These are phyloP conservation scores for Neurospora sp. DNA, from an alignment of 495 filamentous ascomycete genomes.

Conservation along the genomic window DNA sequence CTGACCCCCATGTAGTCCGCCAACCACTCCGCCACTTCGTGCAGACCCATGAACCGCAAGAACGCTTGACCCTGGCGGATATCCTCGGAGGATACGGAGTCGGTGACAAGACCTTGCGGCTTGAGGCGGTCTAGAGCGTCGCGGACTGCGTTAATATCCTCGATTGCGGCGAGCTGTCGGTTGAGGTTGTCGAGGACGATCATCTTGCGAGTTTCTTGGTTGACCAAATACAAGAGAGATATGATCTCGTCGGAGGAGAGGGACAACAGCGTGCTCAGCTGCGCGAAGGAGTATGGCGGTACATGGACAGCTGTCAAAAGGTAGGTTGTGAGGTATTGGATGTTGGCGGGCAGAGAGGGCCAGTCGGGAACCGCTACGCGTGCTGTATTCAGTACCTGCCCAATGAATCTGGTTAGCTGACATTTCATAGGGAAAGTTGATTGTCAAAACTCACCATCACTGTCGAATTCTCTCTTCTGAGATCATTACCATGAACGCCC, in stretches of 20 bases:
- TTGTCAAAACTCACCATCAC: neutral
- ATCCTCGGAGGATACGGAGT: conserved; percentile 1
- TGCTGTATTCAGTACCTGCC: neutral
- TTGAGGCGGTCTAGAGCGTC: neutral
- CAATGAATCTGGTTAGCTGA: neutral
- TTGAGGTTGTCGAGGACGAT: neutral
- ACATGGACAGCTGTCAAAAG: conserved; percentile 3
- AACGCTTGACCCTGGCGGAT: conserved; percentile 6
- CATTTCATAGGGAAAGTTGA: neutral
- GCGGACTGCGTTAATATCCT: neutral
- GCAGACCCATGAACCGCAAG: conserved; percentile 5
- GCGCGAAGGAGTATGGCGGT: conserved; percentile 3
- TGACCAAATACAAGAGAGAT: neutral
- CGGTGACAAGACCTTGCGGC: conserved; percentile 1
- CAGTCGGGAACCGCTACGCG: neutral
- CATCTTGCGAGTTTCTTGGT: neutral
- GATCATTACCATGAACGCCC: neutral
- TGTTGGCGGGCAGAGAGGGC: conserved; percentile 6
- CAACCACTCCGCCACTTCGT: conserved; percentile 2
- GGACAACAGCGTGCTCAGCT: neutral
- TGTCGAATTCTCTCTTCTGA: neutral
- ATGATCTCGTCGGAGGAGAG: neutral
- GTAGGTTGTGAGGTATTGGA: conserved; percentile 11
- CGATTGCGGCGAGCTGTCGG: neutral
- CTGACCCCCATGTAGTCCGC: conserved; percentile 5